Evolutionary conservation across 1,139 yeast genomes (phyloP).

Genomic region (Hemisphaericaspora lyxosophila): DNA sequence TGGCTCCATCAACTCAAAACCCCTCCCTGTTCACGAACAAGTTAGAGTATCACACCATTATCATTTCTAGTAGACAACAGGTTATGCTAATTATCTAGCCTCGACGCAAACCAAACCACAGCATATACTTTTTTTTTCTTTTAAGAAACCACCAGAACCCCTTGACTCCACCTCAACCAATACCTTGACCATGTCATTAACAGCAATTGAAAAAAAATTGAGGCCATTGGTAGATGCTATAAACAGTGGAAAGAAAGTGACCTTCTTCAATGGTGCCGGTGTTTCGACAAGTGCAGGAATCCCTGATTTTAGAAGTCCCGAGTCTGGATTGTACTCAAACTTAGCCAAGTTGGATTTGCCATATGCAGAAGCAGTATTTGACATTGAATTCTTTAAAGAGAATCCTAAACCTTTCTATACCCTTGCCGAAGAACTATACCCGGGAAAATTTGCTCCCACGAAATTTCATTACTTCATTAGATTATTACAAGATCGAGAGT

Average conservation of each 20-base stretch:
- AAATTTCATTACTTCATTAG: conserved; percentile 72
- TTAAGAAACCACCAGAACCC: too few relatives aligned
- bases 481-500: conserved; percentile 61
- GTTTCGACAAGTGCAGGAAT: conserved; percentile 90
- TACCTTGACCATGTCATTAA: neutral
- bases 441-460: conserved; percentile 85
- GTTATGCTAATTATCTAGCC: too few relatives aligned
- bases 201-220: conserved; percentile 14
- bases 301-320: conserved; percentile 91
- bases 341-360: conserved; percentile 74
- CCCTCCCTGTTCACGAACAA: too few relatives aligned
- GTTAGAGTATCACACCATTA: too few relatives aligned
- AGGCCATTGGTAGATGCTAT: conserved; percentile 24
- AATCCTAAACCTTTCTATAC: conserved; percentile 84
- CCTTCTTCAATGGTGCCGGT: conserved; percentile 84
- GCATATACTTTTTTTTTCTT: too few relatives aligned
- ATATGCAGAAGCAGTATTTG: conserved; percentile 94
- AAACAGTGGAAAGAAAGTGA: conserved; percentile 30
- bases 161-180: neutral
- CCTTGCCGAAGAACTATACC: conserved; percentile 79
- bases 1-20: too few relatives aligned
- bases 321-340: conserved; percentile 86
- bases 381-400: conserved; percentile 72
- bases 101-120: too few relatives aligned
- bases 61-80: too few relatives aligned